Base-by-base conservation (phyloP, 768 basidiomycete species). In the Lactarius hengduanensis region DNA sequence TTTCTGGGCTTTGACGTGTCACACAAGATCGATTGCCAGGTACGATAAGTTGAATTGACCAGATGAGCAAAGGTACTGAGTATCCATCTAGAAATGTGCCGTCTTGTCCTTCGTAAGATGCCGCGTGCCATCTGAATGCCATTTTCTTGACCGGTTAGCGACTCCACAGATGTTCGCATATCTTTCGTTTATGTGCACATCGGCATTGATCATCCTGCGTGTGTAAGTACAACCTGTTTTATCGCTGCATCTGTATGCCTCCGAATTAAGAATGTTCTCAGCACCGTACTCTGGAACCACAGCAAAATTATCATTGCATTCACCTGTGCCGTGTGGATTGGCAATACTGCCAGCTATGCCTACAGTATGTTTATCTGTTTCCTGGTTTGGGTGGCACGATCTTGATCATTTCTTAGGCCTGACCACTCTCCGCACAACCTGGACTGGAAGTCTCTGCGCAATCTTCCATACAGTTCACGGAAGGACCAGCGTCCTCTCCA, bases 161-260 rank as follows among this genome's bases (percentile, higher is more conserved):
- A 18, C 18, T 47, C 18, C 18, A 4, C 41, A 68, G 67, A 11
- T 30, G 18, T 58, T 59, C 50, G 64, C 38, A 50, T 58, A 66
- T 53, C 10, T 66, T 34, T 57, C 67, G 50, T 57, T 61, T 47
- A n/a, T 30, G n/a, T 68, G 56, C 8, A 55, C 67, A 32, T 68
- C 67, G 22, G 38, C 64, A 13, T 40, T 68, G 41, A 45, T 68
- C 22, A 30, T 66, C 28, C 50, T 68, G 26, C 67, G 67, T 15
- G 34, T 68, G 67, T 68, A 50, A 62, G 65, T 9, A 30, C 9
- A 20, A 26, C 28, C 26, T 30, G 13, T 13, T 18, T 13, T 13
- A 15, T 34, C 2, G n/a, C 7, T 0, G 30, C 10, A 15, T 15
- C 47, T 55, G 18, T 13, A 36, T 43, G 16, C 20, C 34, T 36